A percentile compares a stretch with the other conserved stretches of the same genome.
Evolutionary conservation across 2,329 filamentous ascomycete genomes (phyloP).

Genomic region (Lomentospora prolificans): DNA sequence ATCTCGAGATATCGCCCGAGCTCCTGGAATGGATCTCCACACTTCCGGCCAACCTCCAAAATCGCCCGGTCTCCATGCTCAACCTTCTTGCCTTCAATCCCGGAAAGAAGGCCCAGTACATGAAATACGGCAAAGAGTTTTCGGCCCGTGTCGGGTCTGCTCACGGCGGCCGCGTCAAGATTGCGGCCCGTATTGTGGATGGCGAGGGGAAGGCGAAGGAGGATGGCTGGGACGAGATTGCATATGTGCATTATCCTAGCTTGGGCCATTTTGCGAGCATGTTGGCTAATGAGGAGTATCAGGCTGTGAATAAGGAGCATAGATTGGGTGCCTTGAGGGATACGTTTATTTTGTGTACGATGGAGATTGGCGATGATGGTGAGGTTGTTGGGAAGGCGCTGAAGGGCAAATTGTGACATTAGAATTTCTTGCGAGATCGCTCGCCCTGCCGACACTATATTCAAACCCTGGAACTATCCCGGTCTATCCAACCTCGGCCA

Average conservation of each 20-base stretch:
- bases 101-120: conserved; percentile 41
- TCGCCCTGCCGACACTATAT: neutral
- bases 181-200: conserved; percentile 46
- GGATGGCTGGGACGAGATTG: conserved; percentile 51
- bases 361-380: conserved; percentile 4
- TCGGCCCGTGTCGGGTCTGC: conserved; percentile 35
- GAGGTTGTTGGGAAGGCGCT: neutral
- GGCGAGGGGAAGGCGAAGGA: conserved; percentile 10
- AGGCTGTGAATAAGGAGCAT: conserved; percentile 1
- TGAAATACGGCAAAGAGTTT: conserved; percentile 47
- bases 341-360: conserved; percentile 4
- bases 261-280: conserved; percentile 51
- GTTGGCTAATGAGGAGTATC: conserved; percentile 8
- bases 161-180: conserved; percentile 49
- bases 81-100: conserved; percentile 50
- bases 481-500: no score
- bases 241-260: conserved; percentile 54
- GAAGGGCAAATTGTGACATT: neutral
- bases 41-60: neutral
- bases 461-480: no score
- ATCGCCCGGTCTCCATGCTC: conserved; percentile 48
- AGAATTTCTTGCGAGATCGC: no score
- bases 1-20: conserved; percentile 43
- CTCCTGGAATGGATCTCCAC: conserved; percentile 39
- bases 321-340: conserved; percentile 2